Conservation (phyloP, 441 rosid species). For the Erodium trifolium region DNA sequence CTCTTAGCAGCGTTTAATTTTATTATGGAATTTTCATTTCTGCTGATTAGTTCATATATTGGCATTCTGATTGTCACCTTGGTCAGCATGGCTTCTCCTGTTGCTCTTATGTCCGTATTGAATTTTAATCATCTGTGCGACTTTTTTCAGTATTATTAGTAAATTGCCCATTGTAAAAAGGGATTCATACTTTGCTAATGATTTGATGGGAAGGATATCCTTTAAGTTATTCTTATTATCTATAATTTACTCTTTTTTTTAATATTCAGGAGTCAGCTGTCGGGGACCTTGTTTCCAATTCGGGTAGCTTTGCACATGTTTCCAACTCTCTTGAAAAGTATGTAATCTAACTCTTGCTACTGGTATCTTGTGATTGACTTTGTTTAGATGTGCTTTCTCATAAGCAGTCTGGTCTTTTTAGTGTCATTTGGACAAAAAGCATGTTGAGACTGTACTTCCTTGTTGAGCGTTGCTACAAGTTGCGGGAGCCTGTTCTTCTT, state of each 20-base stretch:
- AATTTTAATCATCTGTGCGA: neutral
- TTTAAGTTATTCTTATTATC: neutral
- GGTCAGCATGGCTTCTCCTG: neutral
- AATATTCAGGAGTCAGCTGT: slow-evolving; percentile 41
- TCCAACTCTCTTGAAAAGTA: slow-evolving; percentile 41
- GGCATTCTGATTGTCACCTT: neutral
- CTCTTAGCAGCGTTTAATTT: neutral
- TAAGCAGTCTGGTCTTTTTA: slow-evolving; percentile 26
- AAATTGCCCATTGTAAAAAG: neutral
- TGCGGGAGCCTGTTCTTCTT: slow-evolving; percentile 93
- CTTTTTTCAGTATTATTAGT: neutral
- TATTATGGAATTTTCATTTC: neutral
- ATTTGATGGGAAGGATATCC: slow-evolving; percentile 1
- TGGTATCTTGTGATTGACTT: slow-evolving; percentile 13
- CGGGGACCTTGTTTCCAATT: slow-evolving; percentile 22
- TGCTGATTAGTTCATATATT: slow-evolving; percentile 4
- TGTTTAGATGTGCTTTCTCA: slow-evolving; percentile 21
- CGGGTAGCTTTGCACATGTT: slow-evolving; percentile 5
- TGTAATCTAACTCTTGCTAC: slow-evolving; percentile 19
- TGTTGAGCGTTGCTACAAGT: slow-evolving; percentile 64
- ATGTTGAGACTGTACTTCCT: slow-evolving; percentile 87
- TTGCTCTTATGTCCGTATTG: neutral
- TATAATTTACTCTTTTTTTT: neutral
- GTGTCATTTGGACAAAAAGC: slow-evolving; percentile 73
- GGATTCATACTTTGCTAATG: neutral